These are phyloP conservation scores for Durio zibethinus DNA, from an alignment of 345 rosid genomes.

Conservation along the genomic window DNA sequence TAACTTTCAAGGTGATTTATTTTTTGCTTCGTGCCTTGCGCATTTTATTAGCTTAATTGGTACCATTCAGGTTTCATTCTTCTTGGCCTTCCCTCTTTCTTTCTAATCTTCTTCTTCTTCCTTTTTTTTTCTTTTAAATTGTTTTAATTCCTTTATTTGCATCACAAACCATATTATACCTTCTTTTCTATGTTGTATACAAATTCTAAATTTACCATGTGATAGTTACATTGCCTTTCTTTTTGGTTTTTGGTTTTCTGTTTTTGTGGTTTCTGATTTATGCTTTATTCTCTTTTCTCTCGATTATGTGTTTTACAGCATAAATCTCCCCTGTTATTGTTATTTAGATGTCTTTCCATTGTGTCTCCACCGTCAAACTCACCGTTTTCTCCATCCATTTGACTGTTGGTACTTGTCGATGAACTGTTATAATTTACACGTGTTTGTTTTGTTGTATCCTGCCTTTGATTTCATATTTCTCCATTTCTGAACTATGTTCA, in stretches of 20 bases:
- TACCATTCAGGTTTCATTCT: background rate
- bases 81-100: background rate
- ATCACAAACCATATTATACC: background rate
- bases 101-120: background rate
- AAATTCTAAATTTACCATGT: background rate
- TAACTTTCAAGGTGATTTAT: background rate
- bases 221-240: background rate
- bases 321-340: background rate
- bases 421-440: background rate
- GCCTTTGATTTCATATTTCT: background rate
- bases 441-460: background rate
- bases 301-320: background rate
- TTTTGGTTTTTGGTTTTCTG: too few relatives aligned
- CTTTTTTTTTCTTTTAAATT: background rate
- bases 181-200: background rate
- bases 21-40: background rate
- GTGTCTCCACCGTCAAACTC: background rate
- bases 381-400: background rate
- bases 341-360: background rate
- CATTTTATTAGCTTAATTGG: background rate
- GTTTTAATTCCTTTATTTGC: background rate
- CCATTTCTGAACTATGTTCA: background rate
- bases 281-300: slow-evolving; percentile 3
- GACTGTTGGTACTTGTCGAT: background rate
- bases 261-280: background rate